Percentiles rank a stretch among this genome's conserved stretches.
phyloP scores from a whole-genome alignment of 306 rosid genomes.

The Lathyrus oleraceus region DNA sequence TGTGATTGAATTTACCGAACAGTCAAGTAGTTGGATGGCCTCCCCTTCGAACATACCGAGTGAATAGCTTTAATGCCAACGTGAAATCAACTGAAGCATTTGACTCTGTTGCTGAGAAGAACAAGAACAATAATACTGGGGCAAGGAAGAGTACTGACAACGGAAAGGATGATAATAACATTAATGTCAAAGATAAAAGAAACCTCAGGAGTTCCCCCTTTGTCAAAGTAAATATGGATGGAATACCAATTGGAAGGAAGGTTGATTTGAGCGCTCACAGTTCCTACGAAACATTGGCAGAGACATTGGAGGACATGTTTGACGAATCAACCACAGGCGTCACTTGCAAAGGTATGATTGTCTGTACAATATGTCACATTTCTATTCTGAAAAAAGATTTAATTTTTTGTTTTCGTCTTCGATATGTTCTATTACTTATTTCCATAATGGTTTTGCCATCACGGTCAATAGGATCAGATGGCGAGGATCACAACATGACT shows the following conservation, averaged over 20 bases:
- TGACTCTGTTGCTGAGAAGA: conserved; percentile 48
- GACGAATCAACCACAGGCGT: conserved; percentile 49
- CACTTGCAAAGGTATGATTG: conserved; percentile 53
- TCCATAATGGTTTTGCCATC: conserved; percentile 13
- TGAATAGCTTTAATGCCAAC: conserved; percentile 69
- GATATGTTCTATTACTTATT: not conserved
- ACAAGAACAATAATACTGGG: conserved; percentile 37
- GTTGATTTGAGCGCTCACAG: conserved; percentile 78
- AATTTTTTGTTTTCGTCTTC: not conserved
- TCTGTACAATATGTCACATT: not conserved
- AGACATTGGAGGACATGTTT: conserved; percentile 82
- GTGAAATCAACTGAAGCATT: conserved; percentile 62
- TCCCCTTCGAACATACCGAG: conserved; percentile 74
- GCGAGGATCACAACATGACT: conserved; percentile 45
- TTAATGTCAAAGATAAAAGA: conserved; percentile 50
- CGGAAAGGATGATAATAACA: conserved; percentile 42
- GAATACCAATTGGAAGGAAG: conserved; percentile 87
- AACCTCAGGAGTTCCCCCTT: conserved; percentile 53
- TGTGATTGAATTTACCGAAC: conserved; percentile 42
- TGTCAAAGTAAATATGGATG: conserved; percentile 95
- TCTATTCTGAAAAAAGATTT: conserved; percentile 8
- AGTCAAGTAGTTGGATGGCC: conserved; percentile 99
- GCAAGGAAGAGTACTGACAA: conserved; percentile 42
- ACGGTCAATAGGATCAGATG: conserved; percentile 52
- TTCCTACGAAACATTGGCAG: conserved; percentile 72